phyloP scores from a whole-genome alignment of 257 asterid genomes.

The Ilex aquifolium region DNA sequence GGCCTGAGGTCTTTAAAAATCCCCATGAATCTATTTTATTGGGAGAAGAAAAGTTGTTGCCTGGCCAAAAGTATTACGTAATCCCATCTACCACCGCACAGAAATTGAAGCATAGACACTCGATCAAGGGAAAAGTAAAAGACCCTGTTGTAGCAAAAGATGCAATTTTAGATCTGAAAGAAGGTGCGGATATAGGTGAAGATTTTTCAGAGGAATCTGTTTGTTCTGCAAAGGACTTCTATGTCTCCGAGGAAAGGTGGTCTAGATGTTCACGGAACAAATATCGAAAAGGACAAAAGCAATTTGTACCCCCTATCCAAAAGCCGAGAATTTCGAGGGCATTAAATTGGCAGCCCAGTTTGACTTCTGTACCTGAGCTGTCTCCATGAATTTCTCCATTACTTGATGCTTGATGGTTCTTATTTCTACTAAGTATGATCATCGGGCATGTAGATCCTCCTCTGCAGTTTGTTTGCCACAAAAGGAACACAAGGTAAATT shows the following conservation, averaged over 20 bases:
- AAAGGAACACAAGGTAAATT: too few species aligned
- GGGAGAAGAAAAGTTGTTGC: constrained; percentile 38
- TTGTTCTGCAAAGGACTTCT: constrained; percentile 42
- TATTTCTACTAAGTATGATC: too few species aligned
- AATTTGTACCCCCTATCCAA: constrained; percentile 58
- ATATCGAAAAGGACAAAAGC: constrained; percentile 29
- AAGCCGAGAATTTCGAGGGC: constrained; percentile 46
- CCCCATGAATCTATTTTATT: constrained; percentile 54
- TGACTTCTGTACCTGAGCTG: constrained; percentile 48
- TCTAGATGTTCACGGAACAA: constrained; percentile 16
- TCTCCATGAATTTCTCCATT: constrained; percentile 42
- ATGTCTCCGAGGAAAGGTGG: constrained; percentile 31
- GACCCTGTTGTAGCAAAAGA: constrained; percentile 14
- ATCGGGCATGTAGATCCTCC: too few species aligned
- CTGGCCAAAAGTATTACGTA: constrained; percentile 56
- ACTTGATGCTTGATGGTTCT: too few species aligned
- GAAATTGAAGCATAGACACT: constrained; percentile 46
- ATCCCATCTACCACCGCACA: constrained; percentile 40
- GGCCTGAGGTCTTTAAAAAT: constrained; percentile 46
- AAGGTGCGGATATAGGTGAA: constrained; percentile 24
- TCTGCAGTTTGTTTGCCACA: too few species aligned
- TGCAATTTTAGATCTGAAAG: constrained; percentile 20
- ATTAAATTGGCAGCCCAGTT: constrained; percentile 56
- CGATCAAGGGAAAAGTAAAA: constrained; percentile 9
- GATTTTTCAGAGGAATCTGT: constrained; percentile 32